A percentile compares a stretch with the other conserved stretches of the same genome.
Conservation (phyloP, 2,329 filamentous ascomycete genomes). For the Pseudogymnoascus sp. region DNA sequence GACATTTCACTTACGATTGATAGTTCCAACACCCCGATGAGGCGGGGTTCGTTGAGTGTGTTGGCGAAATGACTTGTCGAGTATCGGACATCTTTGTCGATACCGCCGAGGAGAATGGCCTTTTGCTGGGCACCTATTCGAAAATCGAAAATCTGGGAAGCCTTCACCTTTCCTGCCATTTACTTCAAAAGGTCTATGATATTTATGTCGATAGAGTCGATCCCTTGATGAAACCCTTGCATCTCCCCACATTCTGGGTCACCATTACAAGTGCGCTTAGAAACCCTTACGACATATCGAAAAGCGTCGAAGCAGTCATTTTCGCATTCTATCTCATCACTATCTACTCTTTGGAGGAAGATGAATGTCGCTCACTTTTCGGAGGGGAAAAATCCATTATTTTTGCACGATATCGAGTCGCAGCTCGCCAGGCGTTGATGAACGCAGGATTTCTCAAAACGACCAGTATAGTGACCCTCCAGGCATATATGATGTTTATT, state of each 20-base stretch:
- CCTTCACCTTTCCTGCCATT: constrained; percentile 8
- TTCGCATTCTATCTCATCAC: constrained; percentile 15
- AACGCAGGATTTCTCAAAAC: constrained; percentile 16
- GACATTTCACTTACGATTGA: constrained; percentile 11
- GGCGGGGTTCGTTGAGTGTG: constrained; percentile 11
- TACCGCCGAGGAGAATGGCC: constrained; percentile 14
- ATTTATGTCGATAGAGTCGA: constrained; percentile 61
- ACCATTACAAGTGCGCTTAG: constrained; percentile 1
- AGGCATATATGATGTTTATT: constrained; percentile 16
- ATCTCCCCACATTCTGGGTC: constrained; percentile 44
- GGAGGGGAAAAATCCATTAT: constrained; percentile 13
- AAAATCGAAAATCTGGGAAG: constrained; percentile 7
- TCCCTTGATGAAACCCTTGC: constrained; percentile 58
- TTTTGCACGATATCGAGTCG: constrained; percentile 12
- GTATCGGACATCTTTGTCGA: constrained; percentile 6
- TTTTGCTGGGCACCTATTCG: constrained; percentile 10
- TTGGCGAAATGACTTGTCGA: constrained; percentile 11
- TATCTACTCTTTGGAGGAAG: constrained; percentile 10
- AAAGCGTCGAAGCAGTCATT: constrained; percentile 13
- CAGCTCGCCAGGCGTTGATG: constrained; percentile 13
- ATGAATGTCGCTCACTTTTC: constrained; percentile 13
- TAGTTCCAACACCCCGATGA: constrained; percentile 20
- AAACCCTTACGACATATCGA: constrained; percentile 11
- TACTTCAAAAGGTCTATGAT: constrained; percentile 49
- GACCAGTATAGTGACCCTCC: constrained; percentile 13